Conservation (phyloP, 2,329 filamentous ascomycete genomes). For the Trichoderma pleuroti region DNA sequence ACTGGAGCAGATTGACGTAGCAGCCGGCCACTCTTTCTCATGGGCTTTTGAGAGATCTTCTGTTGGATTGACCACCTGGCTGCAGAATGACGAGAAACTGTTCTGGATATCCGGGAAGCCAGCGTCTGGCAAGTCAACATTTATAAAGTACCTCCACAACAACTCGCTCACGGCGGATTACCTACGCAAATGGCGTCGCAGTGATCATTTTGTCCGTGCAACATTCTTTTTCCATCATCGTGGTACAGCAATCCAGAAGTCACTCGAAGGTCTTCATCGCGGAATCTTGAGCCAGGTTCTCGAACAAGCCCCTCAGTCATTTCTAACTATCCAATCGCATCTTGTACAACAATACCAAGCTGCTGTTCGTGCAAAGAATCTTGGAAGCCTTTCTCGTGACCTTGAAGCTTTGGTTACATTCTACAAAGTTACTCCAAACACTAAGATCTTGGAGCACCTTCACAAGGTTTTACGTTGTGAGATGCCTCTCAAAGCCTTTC, state of each 20-base stretch:
- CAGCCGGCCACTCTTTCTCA: not conserved
- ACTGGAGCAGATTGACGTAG: not conserved
- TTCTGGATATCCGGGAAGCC: constrained; percentile 7
- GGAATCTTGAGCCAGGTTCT: not conserved
- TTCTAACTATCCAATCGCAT: not conserved
- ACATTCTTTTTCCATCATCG: constrained; percentile 14
- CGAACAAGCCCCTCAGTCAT: not conserved
- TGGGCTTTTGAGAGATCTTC: constrained; percentile 2
- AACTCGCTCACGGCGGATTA: not conserved
- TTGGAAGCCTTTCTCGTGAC: not conserved
- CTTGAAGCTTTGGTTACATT: not conserved
- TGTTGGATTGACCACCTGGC: not conserved
- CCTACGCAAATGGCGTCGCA: not conserved
- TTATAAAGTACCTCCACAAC: not conserved
- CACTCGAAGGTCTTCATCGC: not conserved
- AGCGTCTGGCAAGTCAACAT: constrained; percentile 11
- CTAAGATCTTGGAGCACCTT: not conserved
- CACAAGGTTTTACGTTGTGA: not conserved
- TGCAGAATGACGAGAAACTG: not conserved
- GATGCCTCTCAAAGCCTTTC: not conserved
- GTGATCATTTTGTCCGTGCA: not conserved
- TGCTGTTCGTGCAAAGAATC: not conserved
- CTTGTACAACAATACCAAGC: not conserved
- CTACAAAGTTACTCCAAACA: not conserved
- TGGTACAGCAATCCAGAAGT: not conserved